Evolutionary conservation across 176 grass and related monocot species (phyloP), one percentile per base, ranked within the genome.

Genomic region (Tillandsia fasciculata): DNA sequence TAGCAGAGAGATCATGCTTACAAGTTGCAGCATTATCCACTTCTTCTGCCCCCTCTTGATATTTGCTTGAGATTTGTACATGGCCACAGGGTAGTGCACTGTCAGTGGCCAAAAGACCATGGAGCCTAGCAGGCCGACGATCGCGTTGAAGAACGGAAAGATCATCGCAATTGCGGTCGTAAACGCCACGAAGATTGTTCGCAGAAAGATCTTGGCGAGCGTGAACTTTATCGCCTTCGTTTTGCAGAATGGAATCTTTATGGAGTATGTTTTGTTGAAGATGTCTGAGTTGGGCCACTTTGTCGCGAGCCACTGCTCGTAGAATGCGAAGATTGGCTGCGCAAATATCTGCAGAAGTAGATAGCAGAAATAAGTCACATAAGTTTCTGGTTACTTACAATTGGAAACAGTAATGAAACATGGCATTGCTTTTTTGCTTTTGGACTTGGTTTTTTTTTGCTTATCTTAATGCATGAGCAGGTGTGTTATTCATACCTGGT

Each of bases 101-200:
- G 72, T 76, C 66, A 92, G 26, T 10, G 89, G 86, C 84, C 84
- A 90, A 80, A 97, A 97, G 10, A 70, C 58, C 66, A 97, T 78
- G 11, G 89, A 74, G 8, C 86, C 89, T 53, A 87, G 80, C 63
- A 90, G 73, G 8, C 84, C 94, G 13, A 97, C 26, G 53, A 93
- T 68, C 77, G 89, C 50, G 79, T 93, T 90, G 89, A 90, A 93
- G 84, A 77, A 97, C 0, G 86, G 94, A 64, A 90, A 97, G 66
- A 69, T 79, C 74, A 93, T 82, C 13, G 94, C 84, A 26, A 92
- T 57, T 56, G 81, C 77, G 6, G 94, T 97, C 9, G 82, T 81
- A 3, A 76, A 73, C 15, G 67, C 82, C 47, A 90, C 93, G 70
- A 84, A 85, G 15, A 54, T 54, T 51, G 84, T 86, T 50, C 89